Evolutionary conservation across 2,329 filamentous ascomycete genomes (phyloP).

Genomic region (Pseudocercospora crystallina): DNA sequence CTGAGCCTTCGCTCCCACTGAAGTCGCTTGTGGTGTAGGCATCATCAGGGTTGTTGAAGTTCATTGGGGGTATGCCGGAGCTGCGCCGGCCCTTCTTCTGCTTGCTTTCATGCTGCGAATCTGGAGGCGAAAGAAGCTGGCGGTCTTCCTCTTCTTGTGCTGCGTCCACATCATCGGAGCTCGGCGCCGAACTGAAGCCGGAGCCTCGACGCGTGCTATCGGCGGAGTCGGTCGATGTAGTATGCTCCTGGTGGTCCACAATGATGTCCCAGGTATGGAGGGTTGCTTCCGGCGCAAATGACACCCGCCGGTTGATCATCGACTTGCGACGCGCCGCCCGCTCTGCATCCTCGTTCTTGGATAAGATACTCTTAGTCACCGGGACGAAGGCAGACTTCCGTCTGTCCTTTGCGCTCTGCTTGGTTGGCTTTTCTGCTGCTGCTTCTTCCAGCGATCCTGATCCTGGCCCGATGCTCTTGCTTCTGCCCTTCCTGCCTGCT

Average conservation of each 20-base stretch:
- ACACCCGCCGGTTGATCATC: slow-evolving; percentile 79
- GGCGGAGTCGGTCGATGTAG: slow-evolving; percentile 67
- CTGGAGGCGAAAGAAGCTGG: slow-evolving; percentile 28
- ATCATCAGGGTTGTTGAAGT: slow-evolving; percentile 63
- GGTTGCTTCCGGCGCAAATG: slow-evolving; percentile 95
- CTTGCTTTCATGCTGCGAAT: slow-evolving; percentile 66
- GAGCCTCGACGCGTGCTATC: slow-evolving; percentile 76
- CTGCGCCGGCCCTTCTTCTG: slow-evolving; percentile 63
- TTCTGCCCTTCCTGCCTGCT: slow-evolving; percentile 69
- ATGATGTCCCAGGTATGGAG: slow-evolving; percentile 90
- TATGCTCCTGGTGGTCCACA: slow-evolving; percentile 87
- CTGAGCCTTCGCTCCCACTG: slow-evolving; percentile 54
- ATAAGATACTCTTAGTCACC: slow-evolving; percentile 55
- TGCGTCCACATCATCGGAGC: slow-evolving; percentile 54
- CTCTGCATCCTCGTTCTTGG: slow-evolving; percentile 55
- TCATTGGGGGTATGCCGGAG: slow-evolving; percentile 65
- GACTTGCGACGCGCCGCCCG: slow-evolving; percentile 78
- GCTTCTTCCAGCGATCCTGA: slow-evolving; percentile 84
- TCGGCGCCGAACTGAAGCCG: slow-evolving; percentile 44
- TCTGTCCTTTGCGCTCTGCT: slow-evolving; percentile 32
- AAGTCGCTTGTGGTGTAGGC: slow-evolving; percentile 77
- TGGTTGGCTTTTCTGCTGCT: slow-evolving; percentile 53
- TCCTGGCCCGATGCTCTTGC: slow-evolving; percentile 93
- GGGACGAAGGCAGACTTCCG: slow-evolving; percentile 49
- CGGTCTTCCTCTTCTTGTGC: slow-evolving; percentile 54